Base-by-base conservation (phyloP, 1,284 basidiomycete species). In the Leccinum fuscescens region DNA sequence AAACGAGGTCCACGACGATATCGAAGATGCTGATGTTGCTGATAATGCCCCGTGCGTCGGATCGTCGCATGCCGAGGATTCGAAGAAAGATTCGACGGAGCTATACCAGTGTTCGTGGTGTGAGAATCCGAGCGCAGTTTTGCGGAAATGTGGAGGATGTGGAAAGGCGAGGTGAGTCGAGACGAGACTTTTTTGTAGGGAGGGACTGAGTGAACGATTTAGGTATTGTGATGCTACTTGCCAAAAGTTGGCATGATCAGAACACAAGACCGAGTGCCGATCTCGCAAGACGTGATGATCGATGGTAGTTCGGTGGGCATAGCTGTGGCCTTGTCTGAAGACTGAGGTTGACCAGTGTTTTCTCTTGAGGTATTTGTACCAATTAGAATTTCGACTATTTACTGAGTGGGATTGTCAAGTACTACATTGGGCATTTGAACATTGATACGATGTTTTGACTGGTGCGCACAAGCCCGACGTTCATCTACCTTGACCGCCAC, bases 91-190 rank as follows among this genome's bases (percentile, higher is more conserved):
- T 58, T 67, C 73, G 22, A 76, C 82, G 22, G 71, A 66, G 49
- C 67, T 85, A 33, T 84, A 84, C 68, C 70, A 77, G 29, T 86
- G 84, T 63, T 83, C 82, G 22, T 82, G 79, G 77, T 86, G 85
- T 64, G 76, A 79, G 3, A 86, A 85, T 62, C 82, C 82, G 9
- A 84, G 82, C 37, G 84, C 83, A 1, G 75, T 76, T 5, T 66
- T 86, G 46, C 77, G 78, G 62, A 84, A 80, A 72, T 86, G 84
- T 73, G 72, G 71, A 8, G 77, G 76, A 15, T 82, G 81, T 60
- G 67, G 72, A 39, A 77, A 78, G 63, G 74, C 77, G 12, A 78
- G 79, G 82, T 80, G 62, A 9, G 69, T n/a, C n/a, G n/a, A n/a
- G n/a, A n/a, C n/a, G n/a, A n/a, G n/a, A n/a, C 3, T 2, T 5